Base-by-base conservation (phyloP, 805 yeast species). In the Metschnikowia baotianmanensis region DNA sequence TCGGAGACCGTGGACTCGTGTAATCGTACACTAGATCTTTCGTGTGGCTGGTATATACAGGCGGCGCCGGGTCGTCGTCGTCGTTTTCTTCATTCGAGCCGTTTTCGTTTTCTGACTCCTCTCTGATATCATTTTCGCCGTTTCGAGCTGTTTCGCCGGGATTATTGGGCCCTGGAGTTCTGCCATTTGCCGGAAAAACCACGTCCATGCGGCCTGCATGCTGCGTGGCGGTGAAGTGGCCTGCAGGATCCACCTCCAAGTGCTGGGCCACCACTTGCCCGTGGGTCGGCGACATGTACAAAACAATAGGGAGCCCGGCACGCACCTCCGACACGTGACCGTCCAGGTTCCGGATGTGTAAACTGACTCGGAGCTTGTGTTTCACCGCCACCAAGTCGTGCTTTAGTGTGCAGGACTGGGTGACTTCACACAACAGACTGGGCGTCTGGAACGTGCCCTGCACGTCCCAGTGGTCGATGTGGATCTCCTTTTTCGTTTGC, bases 311-410 rank as follows among this genome's bases (percentile, higher is more conserved):
- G 31, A 77, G 55, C 46, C 74, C 76, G 9, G 81, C 77, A 36
- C 77, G 60, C 23, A 77, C 62, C 49, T 76, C 79, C 38, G 77
- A 71, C 2, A 62, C 57, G 52, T 75, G 80, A 12, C 80, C 80
- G 44, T 67, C 74, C 6, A 67, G 61, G 43, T 77, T 77, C 17
- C 67, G 58, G 26, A 77, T 55, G 38, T 71, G 72, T 11, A 77
- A 64, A n/a, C 57, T 52, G 5, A 77, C 50, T 5, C 72, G 59
- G 28, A 77, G 56, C 36, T 74, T 61, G 52, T 77, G 81, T 46
- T 61, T 68, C 6, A 76, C 73, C 35, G 58, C 62, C 22, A 76
- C 51, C 37, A 72, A 53, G n/a, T 65, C 62, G 41, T 69, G 59
- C 33, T 63, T 65, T 26, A 72, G 47, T 4, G 60, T 52, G 47